Conservation (phyloP, 768 basidiomycete species). For the Russula abietina region DNA sequence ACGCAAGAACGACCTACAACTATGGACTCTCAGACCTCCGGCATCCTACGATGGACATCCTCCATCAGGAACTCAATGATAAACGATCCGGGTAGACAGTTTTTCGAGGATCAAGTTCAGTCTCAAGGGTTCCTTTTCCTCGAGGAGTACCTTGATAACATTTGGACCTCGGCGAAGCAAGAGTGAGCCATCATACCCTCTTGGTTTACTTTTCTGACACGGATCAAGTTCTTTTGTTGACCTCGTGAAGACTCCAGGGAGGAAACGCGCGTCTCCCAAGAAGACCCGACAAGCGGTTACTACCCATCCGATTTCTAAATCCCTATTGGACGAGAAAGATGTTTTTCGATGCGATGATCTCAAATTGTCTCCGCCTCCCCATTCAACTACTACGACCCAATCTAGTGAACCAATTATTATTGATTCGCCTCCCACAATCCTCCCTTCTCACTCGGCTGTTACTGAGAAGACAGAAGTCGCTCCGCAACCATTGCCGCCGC, state of each 20-base stretch:
- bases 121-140: constrained; percentile 74
- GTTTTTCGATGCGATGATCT: constrained; percentile 10
- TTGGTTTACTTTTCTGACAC: constrained; percentile 4
- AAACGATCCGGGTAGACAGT: constrained; percentile 62
- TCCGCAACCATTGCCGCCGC: background rate
- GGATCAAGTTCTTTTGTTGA: constrained; percentile 60
- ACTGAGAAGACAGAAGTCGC: constrained; percentile 14
- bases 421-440: background rate
- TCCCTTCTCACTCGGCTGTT: background rate
- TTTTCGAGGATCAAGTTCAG: constrained; percentile 68
- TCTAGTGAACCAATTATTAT: background rate
- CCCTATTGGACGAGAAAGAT: constrained; percentile 63
- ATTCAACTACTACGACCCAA: background rate
- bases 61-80: constrained; percentile 62
- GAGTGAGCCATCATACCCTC: constrained; percentile 39
- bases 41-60: constrained; percentile 66
- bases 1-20: background rate
- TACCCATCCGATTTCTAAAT: constrained; percentile 33
- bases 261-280: constrained; percentile 53
- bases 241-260: constrained; percentile 77
- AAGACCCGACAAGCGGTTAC: constrained; percentile 41
- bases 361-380: constrained; percentile 3
- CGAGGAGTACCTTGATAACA: constrained; percentile 68
- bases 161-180: constrained; percentile 57
- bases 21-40: constrained; percentile 28